phyloP scores from a whole-genome alignment of 495 filamentous ascomycete species.

The Amorphotheca resinae region DNA sequence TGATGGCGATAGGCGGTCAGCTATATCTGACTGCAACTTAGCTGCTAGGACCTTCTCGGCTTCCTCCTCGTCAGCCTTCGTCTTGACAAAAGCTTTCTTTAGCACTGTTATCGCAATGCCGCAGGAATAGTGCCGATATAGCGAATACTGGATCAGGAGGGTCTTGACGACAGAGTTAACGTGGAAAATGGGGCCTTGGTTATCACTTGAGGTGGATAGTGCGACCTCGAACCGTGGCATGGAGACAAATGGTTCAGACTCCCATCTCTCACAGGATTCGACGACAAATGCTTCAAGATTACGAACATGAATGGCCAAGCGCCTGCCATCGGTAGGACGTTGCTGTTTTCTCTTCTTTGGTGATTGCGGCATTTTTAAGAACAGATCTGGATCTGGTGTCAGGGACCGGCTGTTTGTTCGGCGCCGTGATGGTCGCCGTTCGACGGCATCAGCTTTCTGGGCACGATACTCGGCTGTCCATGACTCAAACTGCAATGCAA shows the following conservation, averaged over 20 bases:
- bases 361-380: constrained; percentile 47
- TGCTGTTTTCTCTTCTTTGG: constrained; percentile 42
- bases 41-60: constrained; percentile 10
- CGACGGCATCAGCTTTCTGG: constrained; percentile 50
- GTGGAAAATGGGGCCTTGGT: constrained; percentile 75
- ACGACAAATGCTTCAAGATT: constrained; percentile 83
- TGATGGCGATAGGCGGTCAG: constrained; percentile 16
- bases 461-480: constrained; percentile 88
- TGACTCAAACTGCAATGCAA: constrained; percentile 75
- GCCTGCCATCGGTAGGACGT: constrained; percentile 66
- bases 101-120: constrained; percentile 70
- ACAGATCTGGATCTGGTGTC: constrained; percentile 44
- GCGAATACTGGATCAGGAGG: constrained; percentile 74
- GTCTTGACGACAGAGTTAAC: constrained; percentile 70
- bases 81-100: constrained; percentile 54
- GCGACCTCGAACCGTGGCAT: constrained; percentile 81
- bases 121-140: constrained; percentile 88
- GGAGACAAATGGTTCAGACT: constrained; percentile 73
- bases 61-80: constrained; percentile 20
- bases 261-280: constrained; percentile 72
- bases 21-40: not conserved
- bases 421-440: constrained; percentile 39
- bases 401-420: constrained; percentile 46
- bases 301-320: constrained; percentile 64
- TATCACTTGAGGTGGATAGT: constrained; percentile 72